phyloP scores from a whole-genome alignment of 257 asterid species.

The Capsicum pubescens region DNA sequence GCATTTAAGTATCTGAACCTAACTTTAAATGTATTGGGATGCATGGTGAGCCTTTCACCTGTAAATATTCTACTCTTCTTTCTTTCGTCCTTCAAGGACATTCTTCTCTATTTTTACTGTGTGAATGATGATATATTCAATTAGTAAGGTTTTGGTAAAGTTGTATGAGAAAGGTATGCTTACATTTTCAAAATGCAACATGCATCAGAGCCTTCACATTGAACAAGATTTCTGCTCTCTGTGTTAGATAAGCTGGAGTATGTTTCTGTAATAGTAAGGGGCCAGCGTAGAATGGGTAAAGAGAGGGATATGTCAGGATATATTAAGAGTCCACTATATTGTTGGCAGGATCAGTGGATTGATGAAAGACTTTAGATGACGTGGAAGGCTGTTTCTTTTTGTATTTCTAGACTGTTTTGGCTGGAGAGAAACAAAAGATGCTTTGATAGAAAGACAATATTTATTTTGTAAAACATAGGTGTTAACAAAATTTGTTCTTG shows the following conservation, averaged over 20 bases:
- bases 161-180: slow-evolving; percentile 18
- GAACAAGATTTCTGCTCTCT: slow-evolving; percentile 4
- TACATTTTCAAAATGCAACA: slow-evolving; percentile 4
- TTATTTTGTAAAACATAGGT: not conserved
- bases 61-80: not conserved
- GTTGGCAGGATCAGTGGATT: not conserved
- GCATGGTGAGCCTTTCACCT: not conserved
- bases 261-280: slow-evolving; percentile 18
- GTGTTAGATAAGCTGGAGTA: slow-evolving; percentile 19
- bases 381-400: not conserved
- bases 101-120: not conserved
- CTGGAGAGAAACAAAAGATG: slow-evolving; percentile 9
- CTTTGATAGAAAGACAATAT: not conserved
- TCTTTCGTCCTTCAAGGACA: slow-evolving; percentile 7
- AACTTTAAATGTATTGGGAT: slow-evolving; percentile 7
- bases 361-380: not conserved
- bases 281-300: not conserved
- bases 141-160: not conserved
- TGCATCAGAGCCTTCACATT: not conserved
- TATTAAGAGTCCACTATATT: not conserved
- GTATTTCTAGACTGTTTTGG: not conserved
- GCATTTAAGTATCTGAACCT: not conserved
- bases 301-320: not conserved
- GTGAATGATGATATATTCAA: not conserved
- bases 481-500: not conserved